Evolutionary conservation across 106 monocot genomes (phyloP).

Genomic region (Allium cepa): DNA sequence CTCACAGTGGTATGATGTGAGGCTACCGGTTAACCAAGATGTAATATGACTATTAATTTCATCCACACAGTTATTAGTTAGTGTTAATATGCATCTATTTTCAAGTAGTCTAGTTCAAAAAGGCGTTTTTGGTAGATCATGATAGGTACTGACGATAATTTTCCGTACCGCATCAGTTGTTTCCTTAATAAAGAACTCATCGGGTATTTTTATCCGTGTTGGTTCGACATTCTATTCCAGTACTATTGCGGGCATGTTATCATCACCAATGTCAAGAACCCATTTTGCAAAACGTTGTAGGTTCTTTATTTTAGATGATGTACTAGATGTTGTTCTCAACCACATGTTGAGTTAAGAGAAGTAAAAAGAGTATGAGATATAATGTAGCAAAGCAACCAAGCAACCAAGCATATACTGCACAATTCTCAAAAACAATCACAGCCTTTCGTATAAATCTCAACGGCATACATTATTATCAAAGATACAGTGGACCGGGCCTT

Average conservation of each 20-base stretch:
- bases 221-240: background rate
- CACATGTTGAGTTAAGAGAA: too few species aligned
- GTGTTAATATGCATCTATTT: background rate
- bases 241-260: background rate
- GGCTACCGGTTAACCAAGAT: background rate
- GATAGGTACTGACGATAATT: background rate
- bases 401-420: too few species aligned
- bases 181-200: too few species aligned
- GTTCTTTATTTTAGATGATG: background rate
- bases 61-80: background rate
- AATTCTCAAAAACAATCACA: too few species aligned
- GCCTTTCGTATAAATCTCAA: too few species aligned
- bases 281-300: background rate
- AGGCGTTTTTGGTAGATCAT: too few species aligned
- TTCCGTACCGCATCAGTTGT: too few species aligned
- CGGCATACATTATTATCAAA: too few species aligned
- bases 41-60: background rate
- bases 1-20: background rate
- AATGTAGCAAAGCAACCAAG: too few species aligned
- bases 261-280: slow-evolving; percentile 21
- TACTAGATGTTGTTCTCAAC: background rate
- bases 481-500: too few species aligned
- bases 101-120: background rate
- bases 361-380: too few species aligned
- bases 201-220: background rate